Percentiles rank a stretch among this genome's conserved stretches.
phyloP scores from a whole-genome alignment of 179 eudicot species.

The Pouteria campechiana region DNA sequence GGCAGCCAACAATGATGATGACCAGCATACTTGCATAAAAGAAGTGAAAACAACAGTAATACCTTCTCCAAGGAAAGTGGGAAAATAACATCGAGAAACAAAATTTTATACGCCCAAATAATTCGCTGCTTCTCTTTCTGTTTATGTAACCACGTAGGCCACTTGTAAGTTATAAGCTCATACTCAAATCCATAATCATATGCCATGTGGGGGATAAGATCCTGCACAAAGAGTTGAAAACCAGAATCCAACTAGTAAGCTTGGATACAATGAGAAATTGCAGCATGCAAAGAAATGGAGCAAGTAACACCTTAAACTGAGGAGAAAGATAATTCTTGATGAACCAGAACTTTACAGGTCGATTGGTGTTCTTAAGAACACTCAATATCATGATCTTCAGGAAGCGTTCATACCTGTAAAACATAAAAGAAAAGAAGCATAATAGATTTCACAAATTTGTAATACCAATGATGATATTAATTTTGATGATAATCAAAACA shows the following conservation, averaged over 20 bases:
- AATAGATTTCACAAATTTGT: neutral
- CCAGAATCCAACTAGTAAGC: neutral
- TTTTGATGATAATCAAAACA: too few species aligned
- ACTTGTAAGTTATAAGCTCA: slow-evolving; percentile 82
- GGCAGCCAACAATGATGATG: neutral
- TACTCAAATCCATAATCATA: slow-evolving; percentile 86
- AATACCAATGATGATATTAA: neutral
- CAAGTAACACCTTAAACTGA: slow-evolving; percentile 64
- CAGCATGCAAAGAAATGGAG: neutral
- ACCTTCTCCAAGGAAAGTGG: slow-evolving; percentile 95
- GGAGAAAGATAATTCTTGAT: slow-evolving; percentile 97
- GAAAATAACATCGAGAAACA: slow-evolving; percentile 94
- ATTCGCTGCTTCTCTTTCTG: slow-evolving; percentile 96
- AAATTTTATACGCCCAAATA: slow-evolving; percentile 95
- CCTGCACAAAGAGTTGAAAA: slow-evolving; percentile 33
- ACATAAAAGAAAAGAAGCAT: neutral
- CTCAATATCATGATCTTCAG: slow-evolving; percentile 89
- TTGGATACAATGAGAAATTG: neutral
- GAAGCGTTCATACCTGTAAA: slow-evolving; percentile 86
- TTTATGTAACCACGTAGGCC: slow-evolving; percentile 99
- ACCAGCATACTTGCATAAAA: too few species aligned
- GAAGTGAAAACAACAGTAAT: slow-evolving; percentile 4
- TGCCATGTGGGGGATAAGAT: slow-evolving; percentile 96
- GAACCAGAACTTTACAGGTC: slow-evolving; percentile 98
- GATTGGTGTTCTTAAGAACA: slow-evolving; percentile 75